phyloP scores from a whole-genome alignment of 495 filamentous ascomycete species.

The Trichodelitschia bisporula region DNA sequence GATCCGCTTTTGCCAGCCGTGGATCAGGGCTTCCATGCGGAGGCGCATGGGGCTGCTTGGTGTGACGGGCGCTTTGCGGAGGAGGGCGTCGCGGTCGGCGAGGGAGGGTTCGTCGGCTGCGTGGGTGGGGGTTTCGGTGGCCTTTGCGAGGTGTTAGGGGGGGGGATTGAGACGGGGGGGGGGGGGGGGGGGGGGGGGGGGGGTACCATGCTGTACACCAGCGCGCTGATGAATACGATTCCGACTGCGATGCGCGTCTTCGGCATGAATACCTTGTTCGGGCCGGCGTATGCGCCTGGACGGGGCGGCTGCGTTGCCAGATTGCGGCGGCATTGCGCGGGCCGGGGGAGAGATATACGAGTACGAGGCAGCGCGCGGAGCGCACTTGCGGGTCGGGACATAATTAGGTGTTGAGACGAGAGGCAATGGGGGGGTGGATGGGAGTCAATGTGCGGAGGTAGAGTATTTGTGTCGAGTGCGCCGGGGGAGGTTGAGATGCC shows the following conservation, averaged over 20 bases:
- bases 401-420: too few relatives aligned
- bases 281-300: too few relatives aligned
- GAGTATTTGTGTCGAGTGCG: too few relatives aligned
- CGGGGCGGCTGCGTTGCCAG: too few relatives aligned
- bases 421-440: too few relatives aligned
- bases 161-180: conserved; percentile 4
- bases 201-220: conserved; percentile 40
- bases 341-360: too few relatives aligned
- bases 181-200: conserved; percentile 8
- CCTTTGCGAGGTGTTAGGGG: background rate
- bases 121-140: conserved; percentile 17
- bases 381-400: too few relatives aligned
- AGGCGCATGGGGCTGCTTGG: conserved; percentile 80
- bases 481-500: too few relatives aligned
- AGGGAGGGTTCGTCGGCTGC: conserved; percentile 36
- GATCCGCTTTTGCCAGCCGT: conserved; percentile 71
- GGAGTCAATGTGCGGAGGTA: too few relatives aligned
- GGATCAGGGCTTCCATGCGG: conserved; percentile 90
- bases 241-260: conserved; percentile 30
- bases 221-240: conserved; percentile 31
- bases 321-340: too few relatives aligned
- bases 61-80: conserved; percentile 34
- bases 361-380: too few relatives aligned
- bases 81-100: conserved; percentile 42
- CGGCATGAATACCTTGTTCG: too few relatives aligned